Base-by-base conservation (phyloP, 345 rosid species). In the Populus euphratica region DNA sequence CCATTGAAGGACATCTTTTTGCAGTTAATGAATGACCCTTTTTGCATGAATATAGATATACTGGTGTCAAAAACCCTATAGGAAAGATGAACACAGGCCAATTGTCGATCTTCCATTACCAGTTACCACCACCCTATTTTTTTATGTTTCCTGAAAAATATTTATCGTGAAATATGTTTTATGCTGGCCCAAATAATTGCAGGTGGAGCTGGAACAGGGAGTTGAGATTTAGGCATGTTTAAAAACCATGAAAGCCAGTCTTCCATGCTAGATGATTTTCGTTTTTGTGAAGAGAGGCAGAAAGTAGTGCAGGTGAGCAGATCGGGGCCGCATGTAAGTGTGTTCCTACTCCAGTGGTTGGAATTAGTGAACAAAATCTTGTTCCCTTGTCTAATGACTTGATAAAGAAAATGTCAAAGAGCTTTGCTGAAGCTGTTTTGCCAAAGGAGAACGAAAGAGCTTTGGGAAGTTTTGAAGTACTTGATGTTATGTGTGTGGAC, bases 251-350 rank as follows among this genome's bases (percentile, higher is more conserved):
- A 81, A 72, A 83, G 76, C 61, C 82, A 78, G 65, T 86, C 95
- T 10, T 93, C 95, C 68, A 88, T 90, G 78, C 86, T 93, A 13
- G 95, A 93, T 76, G 98, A 93, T 73, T 93, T 90, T 70, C 79
- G 81, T 67, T 93, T 93, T 73, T 93, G 90, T 35, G 97, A 93
- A 84, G 92, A 88, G 79, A 84, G 97, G 50, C 95, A 93, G 85
- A 91, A 85, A 83, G 87, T 84, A 18, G 85, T 90, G 81, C 89
- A 89, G 82, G 94, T 88, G 73, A 87, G 86, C 80, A 90, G 91
- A 87, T 82, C 93, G 33, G 87, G 81, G 73, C 92, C 85, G 43
- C 89, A 70, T 78, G 72, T 83, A 35, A 68, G 49, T 74, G 54
- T 54, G 71, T 76, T 59, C 5, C 62, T 65, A 78, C 81, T 68